phyloP scores from a whole-genome alignment of 495 filamentous ascomycete species.

The Penicillium robsamsonii region DNA sequence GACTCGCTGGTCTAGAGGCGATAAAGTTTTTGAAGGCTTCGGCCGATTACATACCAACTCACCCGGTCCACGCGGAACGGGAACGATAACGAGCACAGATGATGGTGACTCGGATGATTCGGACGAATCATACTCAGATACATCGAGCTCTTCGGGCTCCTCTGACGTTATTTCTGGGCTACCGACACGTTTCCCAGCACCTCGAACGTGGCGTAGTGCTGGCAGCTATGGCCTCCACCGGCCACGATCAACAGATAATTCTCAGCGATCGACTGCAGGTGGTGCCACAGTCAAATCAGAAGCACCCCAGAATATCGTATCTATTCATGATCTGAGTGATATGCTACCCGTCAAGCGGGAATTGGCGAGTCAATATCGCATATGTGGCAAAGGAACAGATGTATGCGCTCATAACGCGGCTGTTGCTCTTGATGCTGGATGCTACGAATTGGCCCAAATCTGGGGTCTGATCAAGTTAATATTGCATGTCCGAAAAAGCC shows the following conservation, averaged over 20 bases:
- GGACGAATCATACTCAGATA: conserved; percentile 64
- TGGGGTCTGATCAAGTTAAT: conserved; percentile 82
- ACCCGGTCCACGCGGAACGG: conserved; percentile 49
- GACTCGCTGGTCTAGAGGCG: conserved; percentile 57
- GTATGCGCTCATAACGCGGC: conserved; percentile 80
- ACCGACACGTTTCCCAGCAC: conserved; percentile 49
- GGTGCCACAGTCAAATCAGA: conserved; percentile 36
- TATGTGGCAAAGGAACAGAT: conserved; percentile 76
- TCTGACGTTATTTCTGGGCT: conserved; percentile 54
- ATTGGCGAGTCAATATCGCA: conserved; percentile 73
- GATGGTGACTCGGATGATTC: conserved; percentile 57
- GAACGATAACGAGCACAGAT: conserved; percentile 47
- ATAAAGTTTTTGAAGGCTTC: conserved; percentile 81
- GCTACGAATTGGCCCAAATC: conserved; percentile 71
- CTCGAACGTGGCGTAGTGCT: conserved; percentile 53
- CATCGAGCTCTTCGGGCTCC: conserved; percentile 69
- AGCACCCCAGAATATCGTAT: conserved; percentile 55
- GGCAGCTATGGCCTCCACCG: conserved; percentile 46
- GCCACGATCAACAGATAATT: conserved; percentile 51
- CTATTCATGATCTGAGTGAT: conserved; percentile 65
- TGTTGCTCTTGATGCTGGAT: conserved; percentile 72
- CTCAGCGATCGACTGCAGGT: conserved; percentile 54
- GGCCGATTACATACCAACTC: conserved; percentile 68
- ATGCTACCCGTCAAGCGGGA: conserved; percentile 72
- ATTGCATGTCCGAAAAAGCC: conserved; percentile 67